Conservation (phyloP, 176 grass and related monocot species). For the Pharus latifolius region DNA sequence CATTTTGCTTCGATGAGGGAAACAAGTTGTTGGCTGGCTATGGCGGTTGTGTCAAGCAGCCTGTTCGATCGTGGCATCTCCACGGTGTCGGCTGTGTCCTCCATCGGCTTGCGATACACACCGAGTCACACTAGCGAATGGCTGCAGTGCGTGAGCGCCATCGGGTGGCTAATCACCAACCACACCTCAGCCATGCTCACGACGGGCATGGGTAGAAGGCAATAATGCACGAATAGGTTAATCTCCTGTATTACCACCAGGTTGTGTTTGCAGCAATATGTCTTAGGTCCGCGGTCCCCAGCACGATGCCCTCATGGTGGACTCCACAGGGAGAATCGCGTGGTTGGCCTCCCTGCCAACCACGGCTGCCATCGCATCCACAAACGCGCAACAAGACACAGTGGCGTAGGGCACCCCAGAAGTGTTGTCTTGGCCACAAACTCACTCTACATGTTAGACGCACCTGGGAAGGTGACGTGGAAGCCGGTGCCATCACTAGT, state of each 20-base stretch:
- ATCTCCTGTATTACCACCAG: slow-evolving; percentile 72
- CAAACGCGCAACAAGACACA: slow-evolving; percentile 54
- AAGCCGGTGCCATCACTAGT: too few species aligned
- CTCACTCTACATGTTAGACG: slow-evolving; percentile 77
- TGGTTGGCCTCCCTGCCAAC: slow-evolving; percentile 60
- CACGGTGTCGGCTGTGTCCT: slow-evolving; percentile 86
- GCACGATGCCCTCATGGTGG: slow-evolving; percentile 69
- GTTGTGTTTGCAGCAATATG: slow-evolving; percentile 60
- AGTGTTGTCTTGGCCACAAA: slow-evolving; percentile 83
- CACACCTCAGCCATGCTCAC: slow-evolving; percentile 58
- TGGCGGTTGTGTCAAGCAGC: slow-evolving; percentile 83
- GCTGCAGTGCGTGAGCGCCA: slow-evolving; percentile 88
- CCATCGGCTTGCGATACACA: slow-evolving; percentile 60
- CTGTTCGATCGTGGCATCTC: slow-evolving; percentile 68
- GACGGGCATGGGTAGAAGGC: slow-evolving; percentile 83
- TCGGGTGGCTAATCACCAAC: slow-evolving; percentile 87
- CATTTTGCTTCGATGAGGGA: too few species aligned
- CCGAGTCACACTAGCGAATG: slow-evolving; percentile 66
- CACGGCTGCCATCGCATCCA: slow-evolving; percentile 62
- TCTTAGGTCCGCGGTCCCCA: slow-evolving; percentile 95
- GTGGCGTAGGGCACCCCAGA: slow-evolving; percentile 51
- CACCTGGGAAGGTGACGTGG: slow-evolving; percentile 75
- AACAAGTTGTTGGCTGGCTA: too few species aligned
- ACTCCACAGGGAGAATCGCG: slow-evolving; percentile 74
- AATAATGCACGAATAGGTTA: slow-evolving; percentile 91